Base-by-base conservation (phyloP, 805 yeast genomes). In the Ogataea ganodermae region DNA sequence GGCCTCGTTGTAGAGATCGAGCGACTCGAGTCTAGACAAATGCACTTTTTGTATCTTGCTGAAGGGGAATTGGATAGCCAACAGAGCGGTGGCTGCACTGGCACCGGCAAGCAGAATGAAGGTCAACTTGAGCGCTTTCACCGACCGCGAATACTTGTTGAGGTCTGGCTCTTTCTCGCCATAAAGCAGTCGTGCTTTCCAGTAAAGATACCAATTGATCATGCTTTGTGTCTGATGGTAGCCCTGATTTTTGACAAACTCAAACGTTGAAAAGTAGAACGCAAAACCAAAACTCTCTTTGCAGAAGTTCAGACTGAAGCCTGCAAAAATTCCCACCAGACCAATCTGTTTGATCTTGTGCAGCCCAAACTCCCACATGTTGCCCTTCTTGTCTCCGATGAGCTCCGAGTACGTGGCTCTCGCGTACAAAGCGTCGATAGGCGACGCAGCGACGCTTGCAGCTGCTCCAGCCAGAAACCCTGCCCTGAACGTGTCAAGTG, bases 361-460 rank as follows among this genome's bases (percentile, higher is more conserved):
- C 22, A 76, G 62, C 0, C 92, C 90, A 65, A 89, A 92, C 21
- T 68, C 68, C 95, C 97, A 89, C 47, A 91, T 64, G 48, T 85
- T 85, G 48, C 78, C 78, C 65, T 86, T 83, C 26, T 76, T 73
- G 6, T 89, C 86, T 44, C 78, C 75, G 13, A 89, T 66, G 44
- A 91, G 68, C 55, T 89, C 96, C 9, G 85, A 79, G 4, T 89
- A 84, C 1, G 83, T 76, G 53, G 91, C 87, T 55, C 97, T 74
- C 1, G 96, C 80, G 60, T 85, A 86, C 3, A 92, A 81, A 6
- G 97, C 96, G 67, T 92, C 97, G 4, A 92, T 74, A 0, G 98
- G 98, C 1, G 97, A 92, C 1, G 96, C 96, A 0, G 89, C 91
- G 14, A 89, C 68, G n/a, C 96, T 86, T 58, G 94, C 96, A 20